A percentile compares a stretch with the other conserved stretches of the same genome.
These are phyloP conservation scores for Beta macrorhiza DNA, from an alignment of 179 eudicot genomes.

Conservation along the genomic window DNA sequence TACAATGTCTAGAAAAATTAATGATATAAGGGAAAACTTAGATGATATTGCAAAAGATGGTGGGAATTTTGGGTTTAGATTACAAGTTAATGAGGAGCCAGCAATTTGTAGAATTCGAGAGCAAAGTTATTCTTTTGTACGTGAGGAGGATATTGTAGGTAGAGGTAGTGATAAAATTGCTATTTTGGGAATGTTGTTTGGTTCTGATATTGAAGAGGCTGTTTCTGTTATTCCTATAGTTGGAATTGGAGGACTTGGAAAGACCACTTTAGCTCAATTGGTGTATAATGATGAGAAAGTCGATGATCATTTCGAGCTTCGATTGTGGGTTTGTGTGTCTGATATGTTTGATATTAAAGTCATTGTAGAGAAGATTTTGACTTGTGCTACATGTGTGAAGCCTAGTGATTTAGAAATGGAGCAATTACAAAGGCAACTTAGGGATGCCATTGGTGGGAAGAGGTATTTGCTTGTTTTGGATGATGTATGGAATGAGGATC, in stretches of 20 bases:
- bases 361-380: conserved; percentile 11
- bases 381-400: neutral
- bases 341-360: conserved; percentile 17
- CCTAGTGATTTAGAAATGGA: conserved; percentile 12
- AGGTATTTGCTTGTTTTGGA: conserved; percentile 35
- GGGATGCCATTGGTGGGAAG: conserved; percentile 24
- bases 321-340: conserved; percentile 15
- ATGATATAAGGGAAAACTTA: conserved; percentile 14
- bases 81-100: neutral
- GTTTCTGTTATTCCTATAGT: conserved; percentile 11
- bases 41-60: conserved; percentile 17
- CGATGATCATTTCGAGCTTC: conserved; percentile 7
- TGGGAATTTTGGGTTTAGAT: neutral
- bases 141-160: conserved; percentile 13
- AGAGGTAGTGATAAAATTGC: conserved; percentile 24
- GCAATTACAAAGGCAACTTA: conserved; percentile 24
- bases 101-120: neutral
- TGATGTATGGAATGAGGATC: conserved; percentile 36
- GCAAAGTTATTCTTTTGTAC: conserved; percentile 27
- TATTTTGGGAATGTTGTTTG: conserved; percentile 11
- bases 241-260: conserved; percentile 16
- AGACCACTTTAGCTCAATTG: conserved; percentile 15
- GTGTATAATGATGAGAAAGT: conserved; percentile 14
- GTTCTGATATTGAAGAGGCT: neutral
- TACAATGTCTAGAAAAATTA: conserved; percentile 5